Conservation (phyloP, 2,329 filamentous ascomycete genomes). For the Mycosphaerelloides madeirae region DNA sequence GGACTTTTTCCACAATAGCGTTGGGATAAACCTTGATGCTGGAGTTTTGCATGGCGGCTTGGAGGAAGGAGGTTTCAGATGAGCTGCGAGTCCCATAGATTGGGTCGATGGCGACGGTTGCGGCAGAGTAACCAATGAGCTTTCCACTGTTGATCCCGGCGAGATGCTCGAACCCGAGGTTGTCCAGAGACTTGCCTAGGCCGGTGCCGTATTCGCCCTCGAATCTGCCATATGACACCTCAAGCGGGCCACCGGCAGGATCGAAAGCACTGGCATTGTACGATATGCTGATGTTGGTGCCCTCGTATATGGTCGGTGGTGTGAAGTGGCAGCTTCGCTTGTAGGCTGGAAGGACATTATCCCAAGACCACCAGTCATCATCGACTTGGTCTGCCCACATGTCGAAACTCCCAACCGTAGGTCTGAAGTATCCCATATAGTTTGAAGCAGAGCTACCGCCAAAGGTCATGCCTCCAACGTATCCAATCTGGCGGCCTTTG, state of each 20-base stretch:
- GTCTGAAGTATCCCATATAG: constrained; percentile 17
- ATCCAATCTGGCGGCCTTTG: no score
- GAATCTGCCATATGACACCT: constrained; percentile 32
- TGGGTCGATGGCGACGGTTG: no score
- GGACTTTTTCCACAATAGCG: no score
- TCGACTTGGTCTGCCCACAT: constrained; percentile 32
- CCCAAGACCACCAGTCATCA: constrained; percentile 31
- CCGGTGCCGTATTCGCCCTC: no score
- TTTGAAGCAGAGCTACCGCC: constrained; percentile 28
- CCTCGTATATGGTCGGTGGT: constrained; percentile 9
- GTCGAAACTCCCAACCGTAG: constrained; percentile 7
- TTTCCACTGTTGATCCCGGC: no score
- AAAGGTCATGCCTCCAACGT: constrained; percentile 28
- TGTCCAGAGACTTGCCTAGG: no score
- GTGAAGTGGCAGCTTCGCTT: constrained; percentile 22
- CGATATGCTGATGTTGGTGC: constrained; percentile 8
- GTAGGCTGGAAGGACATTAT: constrained; percentile 27
- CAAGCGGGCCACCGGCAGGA: constrained; percentile 26
- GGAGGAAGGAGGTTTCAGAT: no score
- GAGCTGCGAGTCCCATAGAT: no score
- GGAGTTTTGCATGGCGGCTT: no score
- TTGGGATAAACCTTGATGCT: no score
- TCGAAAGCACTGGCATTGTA: constrained; percentile 14
- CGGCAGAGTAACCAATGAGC: no score
- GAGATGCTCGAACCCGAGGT: no score